Evolutionary conservation across 495 filamentous ascomycete species (phyloP).

Genomic region (Pyronema domesticum): DNA sequence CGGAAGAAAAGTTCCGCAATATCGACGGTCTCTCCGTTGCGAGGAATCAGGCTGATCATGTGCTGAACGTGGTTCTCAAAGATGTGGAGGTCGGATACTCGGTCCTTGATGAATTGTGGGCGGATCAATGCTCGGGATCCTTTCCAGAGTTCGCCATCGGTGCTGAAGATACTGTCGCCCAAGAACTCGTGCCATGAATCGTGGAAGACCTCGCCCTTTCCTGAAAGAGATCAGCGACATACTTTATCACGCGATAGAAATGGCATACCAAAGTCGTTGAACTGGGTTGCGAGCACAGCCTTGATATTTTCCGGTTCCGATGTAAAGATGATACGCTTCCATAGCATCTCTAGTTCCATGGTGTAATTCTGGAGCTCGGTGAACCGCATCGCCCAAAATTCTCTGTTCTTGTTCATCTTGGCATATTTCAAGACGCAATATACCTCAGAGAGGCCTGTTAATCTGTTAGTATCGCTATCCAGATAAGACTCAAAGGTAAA

Average conservation of each 20-base stretch:
- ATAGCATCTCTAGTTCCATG: conserved; percentile 38
- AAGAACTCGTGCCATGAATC: conserved; percentile 53
- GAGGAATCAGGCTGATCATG: conserved; percentile 39
- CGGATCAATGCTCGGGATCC: conserved; percentile 49
- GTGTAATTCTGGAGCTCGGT: conserved; percentile 31
- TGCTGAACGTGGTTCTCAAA: conserved; percentile 61
- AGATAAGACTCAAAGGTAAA: not conserved
- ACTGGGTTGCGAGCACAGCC: conserved; percentile 64
- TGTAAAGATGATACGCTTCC: conserved; percentile 45
- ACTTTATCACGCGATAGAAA: not conserved
- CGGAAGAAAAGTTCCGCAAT: conserved; percentile 58
- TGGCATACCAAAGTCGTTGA: conserved; percentile 36
- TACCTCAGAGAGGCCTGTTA: not conserved
- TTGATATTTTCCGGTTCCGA: conserved; percentile 51
- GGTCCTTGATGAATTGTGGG: conserved; percentile 69
- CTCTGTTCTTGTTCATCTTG: conserved; percentile 33
- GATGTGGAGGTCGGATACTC: conserved; percentile 59
- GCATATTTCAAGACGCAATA: not conserved
- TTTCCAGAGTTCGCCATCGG: conserved; percentile 60
- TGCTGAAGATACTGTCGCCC: conserved; percentile 64
- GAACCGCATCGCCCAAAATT: conserved; percentile 42
- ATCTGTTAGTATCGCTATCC: not conserved
- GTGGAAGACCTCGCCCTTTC: conserved; percentile 27
- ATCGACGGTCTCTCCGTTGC: conserved; percentile 42
- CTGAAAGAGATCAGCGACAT: not conserved